Percentiles rank a stretch among this genome's conserved stretches.
These are phyloP conservation scores for Acacia melanoxylon DNA, from an alignment of 306 rosid genomes.

Conservation along the genomic window DNA sequence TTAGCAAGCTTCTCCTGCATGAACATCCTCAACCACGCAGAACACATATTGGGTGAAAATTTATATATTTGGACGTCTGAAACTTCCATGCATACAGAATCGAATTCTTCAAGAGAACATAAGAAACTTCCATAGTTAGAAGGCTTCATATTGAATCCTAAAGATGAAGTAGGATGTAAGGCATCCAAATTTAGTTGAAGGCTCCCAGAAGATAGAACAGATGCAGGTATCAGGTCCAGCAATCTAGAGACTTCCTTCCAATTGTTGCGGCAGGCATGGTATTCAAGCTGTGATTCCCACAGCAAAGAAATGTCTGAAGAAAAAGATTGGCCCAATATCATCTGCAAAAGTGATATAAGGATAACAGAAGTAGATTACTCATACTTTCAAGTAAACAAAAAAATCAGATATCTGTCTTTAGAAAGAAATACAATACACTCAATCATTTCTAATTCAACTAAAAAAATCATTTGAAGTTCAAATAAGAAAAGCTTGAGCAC, in stretches of 20 bases:
- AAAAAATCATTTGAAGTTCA: slow-evolving; percentile 14
- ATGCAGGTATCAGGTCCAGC: slow-evolving; percentile 65
- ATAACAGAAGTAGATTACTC: slow-evolving; percentile 8
- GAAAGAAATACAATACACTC: not conserved
- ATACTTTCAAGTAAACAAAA: not conserved
- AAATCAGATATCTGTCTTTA: not conserved
- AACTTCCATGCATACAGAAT: slow-evolving; percentile 70
- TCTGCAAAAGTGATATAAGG: slow-evolving; percentile 53
- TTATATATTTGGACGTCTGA: slow-evolving; percentile 67
- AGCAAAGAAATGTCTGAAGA: slow-evolving; percentile 54
- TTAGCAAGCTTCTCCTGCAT: slow-evolving; percentile 79
- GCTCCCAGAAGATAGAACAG: slow-evolving; percentile 60
- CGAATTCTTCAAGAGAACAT: slow-evolving; percentile 78
- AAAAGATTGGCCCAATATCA: slow-evolving; percentile 69
- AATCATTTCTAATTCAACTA: not conserved
- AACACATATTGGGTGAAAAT: slow-evolving; percentile 56
- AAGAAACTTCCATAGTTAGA: slow-evolving; percentile 59
- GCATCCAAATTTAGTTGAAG: slow-evolving; percentile 87
- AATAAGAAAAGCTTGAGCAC: slow-evolving; percentile 22
- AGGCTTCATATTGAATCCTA: slow-evolving; percentile 56
- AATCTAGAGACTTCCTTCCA: slow-evolving; percentile 77
- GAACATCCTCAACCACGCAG: slow-evolving; percentile 76
- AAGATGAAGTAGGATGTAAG: slow-evolving; percentile 52
- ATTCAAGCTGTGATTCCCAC: slow-evolving; percentile 97
- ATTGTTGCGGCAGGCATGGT: slow-evolving; percentile 63